These are phyloP conservation scores for Kodamaea nitidulidarum DNA, from an alignment of 805 yeast genomes.

Conservation along the genomic window DNA sequence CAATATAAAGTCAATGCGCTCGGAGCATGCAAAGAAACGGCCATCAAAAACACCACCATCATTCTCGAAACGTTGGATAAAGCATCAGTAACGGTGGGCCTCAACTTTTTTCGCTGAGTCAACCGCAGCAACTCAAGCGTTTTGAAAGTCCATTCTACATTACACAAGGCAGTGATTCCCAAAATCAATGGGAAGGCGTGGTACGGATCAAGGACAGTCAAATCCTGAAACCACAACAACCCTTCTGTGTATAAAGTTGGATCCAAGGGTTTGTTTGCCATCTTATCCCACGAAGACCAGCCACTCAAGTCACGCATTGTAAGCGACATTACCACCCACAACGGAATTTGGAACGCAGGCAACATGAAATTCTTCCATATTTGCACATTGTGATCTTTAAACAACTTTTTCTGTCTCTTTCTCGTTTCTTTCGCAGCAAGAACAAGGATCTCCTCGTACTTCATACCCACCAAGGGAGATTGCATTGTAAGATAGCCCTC, in stretches of 20 bases:
- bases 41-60: slow-evolving; percentile 76
- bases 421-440: slow-evolving; percentile 75
- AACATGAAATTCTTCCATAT: slow-evolving; percentile 73
- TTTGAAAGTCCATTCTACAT: slow-evolving; percentile 76
- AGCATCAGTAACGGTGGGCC: slow-evolving; percentile 60
- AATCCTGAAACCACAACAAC: slow-evolving; percentile 56
- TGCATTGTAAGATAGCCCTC: slow-evolving; percentile 14
- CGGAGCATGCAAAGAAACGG: slow-evolving; percentile 82
- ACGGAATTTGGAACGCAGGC: slow-evolving; percentile 80
- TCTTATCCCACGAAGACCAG: slow-evolving; percentile 46
- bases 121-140: slow-evolving; percentile 53
- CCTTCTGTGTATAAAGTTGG: slow-evolving; percentile 50
- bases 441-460: slow-evolving; percentile 74
- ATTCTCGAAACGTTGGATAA: slow-evolving; percentile 68
- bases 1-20: slow-evolving; percentile 80
- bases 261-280: slow-evolving; percentile 46
- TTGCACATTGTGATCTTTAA: slow-evolving; percentile 63
- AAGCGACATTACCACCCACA: slow-evolving; percentile 77
- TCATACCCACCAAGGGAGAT: slow-evolving; percentile 41
- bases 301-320: slow-evolving; percentile 77
- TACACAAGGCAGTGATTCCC: slow-evolving; percentile 68
- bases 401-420: slow-evolving; percentile 68
- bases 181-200: slow-evolving; percentile 64
- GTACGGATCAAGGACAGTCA: slow-evolving; percentile 58
- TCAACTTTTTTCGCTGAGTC: slow-evolving; percentile 37